Base-by-base conservation (phyloP, 768 basidiomycete species). In the Baorangia bicolor region DNA sequence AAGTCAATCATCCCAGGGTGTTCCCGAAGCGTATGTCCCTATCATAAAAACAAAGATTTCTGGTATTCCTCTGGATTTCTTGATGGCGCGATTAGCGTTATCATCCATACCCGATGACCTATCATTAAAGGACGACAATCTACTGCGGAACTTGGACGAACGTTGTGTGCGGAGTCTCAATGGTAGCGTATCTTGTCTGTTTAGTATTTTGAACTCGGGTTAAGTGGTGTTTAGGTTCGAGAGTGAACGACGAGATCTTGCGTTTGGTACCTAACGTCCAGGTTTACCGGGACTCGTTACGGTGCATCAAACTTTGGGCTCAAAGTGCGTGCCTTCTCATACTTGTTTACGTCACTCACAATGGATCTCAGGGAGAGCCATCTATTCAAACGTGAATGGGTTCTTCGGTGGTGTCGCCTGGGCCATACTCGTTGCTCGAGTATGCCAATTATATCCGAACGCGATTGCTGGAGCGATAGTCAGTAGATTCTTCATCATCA, bases 381-480 rank as follows among this genome's bases (percentile, higher is more conserved):
- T 99, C 57, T 98, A 98, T 73, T 96, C 94, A 1, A 99, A 99
- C 71, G 93, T 98, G 12, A 94, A 94, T 64, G 97, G 96, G 20
- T 99, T 98, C 72, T 82, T 96, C 31, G 97, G 97, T 53, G 97
- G 97, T 66, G 96, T 98, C 2, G 96, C 95, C 28, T 99, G 97
- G 97, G 92, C 96, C 4, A 90, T 98, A 79, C 84, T 98, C 38
- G 95, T 98, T n/a, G 97, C 97, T 48, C 87, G 97, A 72, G 94
- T 98, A 81, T 99, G 97, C 75, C 97, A 99, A 68, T 75, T 99
- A 51, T 99, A 98, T 72, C 97, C 97, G 30, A 97, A 88, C 58
- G 95, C 94, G 9, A 86, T 87, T 56, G 93, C 95, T 13, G 94
- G 94, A 16, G 92, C 92, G 4, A 94, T 99, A 61, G 94, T 99